Evolutionary conservation across 164 flowering plant genomes (phyloP).

Genomic region (Vitis riparia): DNA sequence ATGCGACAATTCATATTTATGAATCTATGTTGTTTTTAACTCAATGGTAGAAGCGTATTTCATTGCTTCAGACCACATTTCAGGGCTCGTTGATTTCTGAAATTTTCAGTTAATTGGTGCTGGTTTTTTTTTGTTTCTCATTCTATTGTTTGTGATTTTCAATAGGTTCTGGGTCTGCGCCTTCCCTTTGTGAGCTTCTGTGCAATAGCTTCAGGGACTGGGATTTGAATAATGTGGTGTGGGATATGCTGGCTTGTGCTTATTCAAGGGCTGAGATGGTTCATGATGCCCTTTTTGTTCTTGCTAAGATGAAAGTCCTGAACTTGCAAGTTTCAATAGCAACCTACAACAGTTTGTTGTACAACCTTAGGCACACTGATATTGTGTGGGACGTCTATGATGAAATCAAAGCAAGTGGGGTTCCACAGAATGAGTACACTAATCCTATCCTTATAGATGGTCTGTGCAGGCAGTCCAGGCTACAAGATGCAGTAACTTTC

Average conservation of each 20-base stretch:
- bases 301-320: slow-evolving; percentile 59
- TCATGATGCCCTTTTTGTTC: slow-evolving; percentile 59
- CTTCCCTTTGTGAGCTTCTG: slow-evolving; percentile 54
- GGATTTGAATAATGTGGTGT: slow-evolving; percentile 45
- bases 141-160: slow-evolving; percentile 27
- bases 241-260: slow-evolving; percentile 65
- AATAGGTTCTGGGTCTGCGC: slow-evolving; percentile 66
- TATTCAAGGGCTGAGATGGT: slow-evolving; percentile 60
- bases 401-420: slow-evolving; percentile 37
- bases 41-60: too few relatives aligned
- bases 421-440: slow-evolving; percentile 39
- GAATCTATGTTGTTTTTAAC: too few relatives aligned
- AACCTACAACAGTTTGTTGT: slow-evolving; percentile 60
- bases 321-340: slow-evolving; percentile 44
- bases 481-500: slow-evolving; percentile 55
- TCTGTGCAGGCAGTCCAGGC: slow-evolving; percentile 54
- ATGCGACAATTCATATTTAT: too few relatives aligned
- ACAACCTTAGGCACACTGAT: slow-evolving; percentile 55
- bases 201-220: slow-evolving; percentile 43
- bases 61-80: too few relatives aligned
- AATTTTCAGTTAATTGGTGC: neutral
- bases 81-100: neutral
- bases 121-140: neutral
- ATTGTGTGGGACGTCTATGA: slow-evolving; percentile 45
- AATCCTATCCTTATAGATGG: slow-evolving; percentile 57